These are phyloP conservation scores for Zygoascus bituminiphila DNA, from an alignment of 805 yeast genomes.

Conservation along the genomic window DNA sequence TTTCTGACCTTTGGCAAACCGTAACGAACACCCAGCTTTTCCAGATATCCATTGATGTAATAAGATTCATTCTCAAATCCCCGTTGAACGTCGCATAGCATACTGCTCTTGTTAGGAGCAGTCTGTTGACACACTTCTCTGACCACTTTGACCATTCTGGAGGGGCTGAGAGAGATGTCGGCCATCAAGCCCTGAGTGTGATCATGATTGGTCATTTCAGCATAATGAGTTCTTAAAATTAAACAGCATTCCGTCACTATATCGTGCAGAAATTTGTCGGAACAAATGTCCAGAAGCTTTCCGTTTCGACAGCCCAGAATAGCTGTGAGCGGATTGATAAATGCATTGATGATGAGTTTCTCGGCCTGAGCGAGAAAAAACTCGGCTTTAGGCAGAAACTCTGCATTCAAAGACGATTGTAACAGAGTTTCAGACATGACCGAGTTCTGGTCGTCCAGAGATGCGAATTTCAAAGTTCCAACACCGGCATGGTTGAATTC, in stretches of 20 bases:
- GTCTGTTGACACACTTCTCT: slow-evolving; percentile 39
- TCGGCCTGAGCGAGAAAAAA: slow-evolving; percentile 55
- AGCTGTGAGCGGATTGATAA: slow-evolving; percentile 79
- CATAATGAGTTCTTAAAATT: slow-evolving; percentile 32
- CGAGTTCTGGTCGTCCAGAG: slow-evolving; percentile 36
- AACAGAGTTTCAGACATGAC: not conserved
- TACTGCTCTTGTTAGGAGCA: slow-evolving; percentile 54
- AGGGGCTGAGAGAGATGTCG: slow-evolving; percentile 10
- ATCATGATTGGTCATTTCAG: slow-evolving; percentile 5
- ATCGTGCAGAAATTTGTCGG: slow-evolving; percentile 30
- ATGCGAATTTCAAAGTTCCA: slow-evolving; percentile 55
- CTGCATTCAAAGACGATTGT: slow-evolving; percentile 10
- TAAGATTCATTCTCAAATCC: slow-evolving; percentile 65
- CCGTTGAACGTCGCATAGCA: slow-evolving; percentile 57
- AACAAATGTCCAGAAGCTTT: slow-evolving; percentile 41
- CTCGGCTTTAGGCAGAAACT: slow-evolving; percentile 32
- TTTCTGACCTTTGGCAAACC: slow-evolving; percentile 40
- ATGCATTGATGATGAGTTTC: slow-evolving; percentile 71
- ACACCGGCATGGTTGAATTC: slow-evolving; percentile 60
- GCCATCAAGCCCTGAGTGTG: not conserved
- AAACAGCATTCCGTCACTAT: slow-evolving; percentile 41
- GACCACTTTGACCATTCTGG: slow-evolving; percentile 32
- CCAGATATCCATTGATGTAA: slow-evolving; percentile 76
- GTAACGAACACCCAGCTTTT: slow-evolving; percentile 41
- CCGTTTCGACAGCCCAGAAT: slow-evolving; percentile 73